Base-by-base conservation (phyloP, 2,329 filamentous ascomycete species). In the Pezicula neosporulosa region DNA sequence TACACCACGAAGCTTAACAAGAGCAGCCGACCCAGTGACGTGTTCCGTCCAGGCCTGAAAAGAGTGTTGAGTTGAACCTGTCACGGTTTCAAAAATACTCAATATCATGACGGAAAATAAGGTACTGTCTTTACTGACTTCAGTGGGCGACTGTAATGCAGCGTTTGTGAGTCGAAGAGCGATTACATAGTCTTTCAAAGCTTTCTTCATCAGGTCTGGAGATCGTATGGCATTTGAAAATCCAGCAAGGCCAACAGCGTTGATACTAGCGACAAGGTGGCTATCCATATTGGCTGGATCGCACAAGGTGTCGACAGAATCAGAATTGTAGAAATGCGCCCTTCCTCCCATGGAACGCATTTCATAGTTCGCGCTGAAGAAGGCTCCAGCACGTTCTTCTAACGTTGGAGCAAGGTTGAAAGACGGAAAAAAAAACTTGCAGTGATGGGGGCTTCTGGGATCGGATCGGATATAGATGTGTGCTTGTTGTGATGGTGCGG, bases 61-160 rank as follows among this genome's bases (percentile, higher is more conserved):
- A 0, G 76, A 78, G 45, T 73, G 68, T 4, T 68, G 64, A 12
- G 68, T 71, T 21, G 67, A 70, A 13, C 75, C 75, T 13, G 73
- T 71, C 54, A 78, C 68, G 62, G 77, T 76, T 60, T 81, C 77
- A 28, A 77, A 81, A 4, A 77, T 73, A 42, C 74, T 72, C 8
- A 81, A 67, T 38, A 81, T 73, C 36, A 81, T 68, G 19, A 81
- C 72, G 1, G 75, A 71, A 8, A 81, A 70, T 68, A 81, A 74
- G 1, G 77, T 80, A 44, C 70, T 75, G 58, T 81, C 78, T 56
- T 77, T 76, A 50, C 72, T 62, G 4, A 71, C 72, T 49, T 77
- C 70, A 13, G 53, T 56, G 0, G 76, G 71, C 44, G 76, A 67
- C 44, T 67, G 63, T 12, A 81, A 65, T 2, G 77, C 76, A n/a